Evolutionary conservation across 495 filamentous ascomycete genomes (phyloP).

Genomic region (Cenococcum geophilum): DNA sequence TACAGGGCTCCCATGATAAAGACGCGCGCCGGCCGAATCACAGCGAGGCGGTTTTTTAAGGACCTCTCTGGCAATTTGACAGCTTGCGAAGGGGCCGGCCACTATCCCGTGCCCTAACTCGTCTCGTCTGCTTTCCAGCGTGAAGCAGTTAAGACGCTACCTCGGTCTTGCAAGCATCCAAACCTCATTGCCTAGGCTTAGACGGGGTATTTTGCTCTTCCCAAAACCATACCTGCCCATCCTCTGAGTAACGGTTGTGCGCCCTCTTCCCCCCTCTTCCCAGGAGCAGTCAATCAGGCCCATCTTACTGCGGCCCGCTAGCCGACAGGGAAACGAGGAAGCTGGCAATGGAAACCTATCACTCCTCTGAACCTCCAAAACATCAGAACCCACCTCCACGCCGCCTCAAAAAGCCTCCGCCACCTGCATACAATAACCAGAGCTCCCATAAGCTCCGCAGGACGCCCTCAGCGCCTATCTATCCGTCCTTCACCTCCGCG

Average conservation of each 20-base stretch:
- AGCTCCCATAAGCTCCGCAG: slow-evolving; percentile 12
- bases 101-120: slow-evolving; percentile 1
- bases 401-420: slow-evolving; percentile 10
- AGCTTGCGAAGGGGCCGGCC: background rate
- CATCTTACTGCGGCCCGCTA: slow-evolving; percentile 2
- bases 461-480: slow-evolving; percentile 21
- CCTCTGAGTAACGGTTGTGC: slow-evolving; percentile 1
- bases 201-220: background rate
- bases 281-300: background rate
- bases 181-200: background rate
- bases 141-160: background rate
- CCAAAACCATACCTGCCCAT: background rate
- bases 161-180: background rate
- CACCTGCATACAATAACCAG: slow-evolving; percentile 19
- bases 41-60: background rate
- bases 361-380: background rate
- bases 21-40: too few species aligned
- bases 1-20: too few species aligned
- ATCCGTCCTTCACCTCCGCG: slow-evolving; percentile 22
- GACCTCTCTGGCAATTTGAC: background rate
- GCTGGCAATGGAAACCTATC: slow-evolving; percentile 9
- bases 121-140: background rate
- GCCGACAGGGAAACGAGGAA: slow-evolving; percentile 2
- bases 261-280: background rate
- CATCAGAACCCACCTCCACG: slow-evolving; percentile 5